These are phyloP conservation scores for Crassisporium funariophilum DNA, from an alignment of 768 basidiomycete species.

Conservation along the genomic window DNA sequence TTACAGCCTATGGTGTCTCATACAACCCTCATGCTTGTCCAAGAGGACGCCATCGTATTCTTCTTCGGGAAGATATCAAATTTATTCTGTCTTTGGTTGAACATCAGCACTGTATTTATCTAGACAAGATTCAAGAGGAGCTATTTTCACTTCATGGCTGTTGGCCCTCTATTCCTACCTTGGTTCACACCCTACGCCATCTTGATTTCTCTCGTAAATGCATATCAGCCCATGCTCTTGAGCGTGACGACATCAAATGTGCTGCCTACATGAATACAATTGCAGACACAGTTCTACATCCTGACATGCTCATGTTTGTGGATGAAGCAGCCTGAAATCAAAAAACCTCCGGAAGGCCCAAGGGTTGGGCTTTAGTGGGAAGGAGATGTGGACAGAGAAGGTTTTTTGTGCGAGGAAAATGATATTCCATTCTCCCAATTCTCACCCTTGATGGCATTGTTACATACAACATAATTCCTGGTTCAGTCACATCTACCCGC, in stretches of 20 bases:
- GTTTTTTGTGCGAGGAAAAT: constrained; percentile 16
- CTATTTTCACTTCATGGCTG: background rate
- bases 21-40: background rate
- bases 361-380: constrained; percentile 8
- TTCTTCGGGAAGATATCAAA: too few relatives aligned
- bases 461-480: background rate
- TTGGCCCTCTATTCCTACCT: background rate
- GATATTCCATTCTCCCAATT: constrained; percentile 21
- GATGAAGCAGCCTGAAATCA: constrained; percentile 19
- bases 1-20: background rate
- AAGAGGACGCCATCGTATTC: too few relatives aligned
- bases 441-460: constrained; percentile 7
- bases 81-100: background rate
- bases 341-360: background rate
- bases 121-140: background rate
- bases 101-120: background rate
- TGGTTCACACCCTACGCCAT: background rate
- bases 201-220: background rate
- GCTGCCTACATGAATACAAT: constrained; percentile 24
- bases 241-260: constrained; percentile 24
- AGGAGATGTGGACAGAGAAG: constrained; percentile 10
- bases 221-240: constrained; percentile 1
- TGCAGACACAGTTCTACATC: constrained; percentile 18
- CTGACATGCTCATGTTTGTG: constrained; percentile 16
- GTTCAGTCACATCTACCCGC: background rate